phyloP scores from a whole-genome alignment of 768 basidiomycete species.

The Hericium coralloides region DNA sequence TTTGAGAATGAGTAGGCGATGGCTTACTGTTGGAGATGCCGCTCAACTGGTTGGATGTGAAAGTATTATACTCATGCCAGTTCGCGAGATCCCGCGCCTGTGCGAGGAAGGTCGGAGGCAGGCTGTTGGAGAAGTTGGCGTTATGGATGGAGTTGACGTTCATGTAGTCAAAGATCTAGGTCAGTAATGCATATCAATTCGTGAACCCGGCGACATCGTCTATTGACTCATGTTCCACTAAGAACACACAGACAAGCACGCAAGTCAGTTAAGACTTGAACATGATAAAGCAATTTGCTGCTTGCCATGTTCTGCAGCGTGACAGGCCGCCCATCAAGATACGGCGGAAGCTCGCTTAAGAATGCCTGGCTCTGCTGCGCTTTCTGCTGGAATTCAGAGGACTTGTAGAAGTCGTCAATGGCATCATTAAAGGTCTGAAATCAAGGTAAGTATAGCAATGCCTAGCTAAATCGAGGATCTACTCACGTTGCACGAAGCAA shows the following conservation, averaged over 20 bases:
- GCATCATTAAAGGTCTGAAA: slow-evolving; percentile 18
- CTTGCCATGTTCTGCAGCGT: slow-evolving; percentile 52
- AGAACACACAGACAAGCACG: background rate
- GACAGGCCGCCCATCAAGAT: slow-evolving; percentile 44
- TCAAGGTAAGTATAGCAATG: background rate
- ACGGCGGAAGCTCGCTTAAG: slow-evolving; percentile 38
- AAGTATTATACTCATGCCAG: slow-evolving; percentile 67
- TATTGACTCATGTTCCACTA: slow-evolving; percentile 37
- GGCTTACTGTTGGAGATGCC: slow-evolving; percentile 60
- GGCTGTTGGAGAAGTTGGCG: slow-evolving; percentile 33
- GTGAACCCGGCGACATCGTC: too few relatives aligned
- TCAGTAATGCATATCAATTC: background rate
- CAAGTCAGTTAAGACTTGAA: slow-evolving; percentile 1
- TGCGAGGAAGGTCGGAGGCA: slow-evolving; percentile 41
- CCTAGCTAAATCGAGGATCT: background rate
- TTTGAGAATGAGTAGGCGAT: background rate
- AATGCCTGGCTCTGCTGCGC: slow-evolving; percentile 37
- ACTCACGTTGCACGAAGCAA: slow-evolving; percentile 47
- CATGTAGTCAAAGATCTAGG: slow-evolving; percentile 62
- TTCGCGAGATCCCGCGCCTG: slow-evolving; percentile 56
- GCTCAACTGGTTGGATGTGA: slow-evolving; percentile 37
- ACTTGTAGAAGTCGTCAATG: slow-evolving; percentile 46
- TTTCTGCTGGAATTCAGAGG: slow-evolving; percentile 39
- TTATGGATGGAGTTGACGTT: slow-evolving; percentile 68
- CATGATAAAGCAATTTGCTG: slow-evolving; percentile 4